Conservation (phyloP, 2,329 filamentous ascomycete genomes). For the Colletotrichum spinosum region DNA sequence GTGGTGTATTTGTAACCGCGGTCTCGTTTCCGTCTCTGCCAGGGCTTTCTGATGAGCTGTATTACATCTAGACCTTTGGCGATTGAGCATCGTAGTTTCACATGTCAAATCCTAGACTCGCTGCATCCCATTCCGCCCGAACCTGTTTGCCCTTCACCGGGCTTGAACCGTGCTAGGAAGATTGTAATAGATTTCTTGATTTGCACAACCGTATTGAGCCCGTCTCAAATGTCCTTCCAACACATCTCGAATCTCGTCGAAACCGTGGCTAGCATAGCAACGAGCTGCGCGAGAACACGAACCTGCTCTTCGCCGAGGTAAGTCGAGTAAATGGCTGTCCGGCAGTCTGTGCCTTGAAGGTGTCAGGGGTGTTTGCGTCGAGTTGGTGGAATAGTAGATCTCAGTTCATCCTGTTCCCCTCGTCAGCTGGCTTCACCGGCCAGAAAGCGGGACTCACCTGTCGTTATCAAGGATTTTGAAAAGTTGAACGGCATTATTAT, state of each 20-base stretch:
- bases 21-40: background rate
- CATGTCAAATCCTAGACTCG: background rate
- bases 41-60: too few relatives aligned
- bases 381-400: conserved; percentile 66
- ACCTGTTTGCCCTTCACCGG: background rate
- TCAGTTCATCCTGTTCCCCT: conserved; percentile 51
- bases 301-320: conserved; percentile 46
- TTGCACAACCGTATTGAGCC: conserved; percentile 12
- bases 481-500: too few relatives aligned
- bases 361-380: conserved; percentile 65
- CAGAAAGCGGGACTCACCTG: conserved; percentile 8
- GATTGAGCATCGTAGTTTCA: background rate
- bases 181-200: conserved; percentile 11
- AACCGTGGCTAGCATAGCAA: conserved; percentile 43
- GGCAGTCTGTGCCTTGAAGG: conserved; percentile 58
- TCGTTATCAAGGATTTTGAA: conserved; percentile 47
- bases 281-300: conserved; percentile 47
- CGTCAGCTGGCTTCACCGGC: too few relatives aligned
- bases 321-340: conserved; percentile 40
- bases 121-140: too few relatives aligned
- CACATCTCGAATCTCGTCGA: conserved; percentile 44
- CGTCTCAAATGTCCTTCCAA: conserved; percentile 45
- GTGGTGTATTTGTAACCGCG: too few relatives aligned
- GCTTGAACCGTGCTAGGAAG: background rate
- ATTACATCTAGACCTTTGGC: too few relatives aligned